Evolutionary conservation across 2,329 filamentous ascomycete genomes (phyloP).

Genomic region (Fusarium sp.): DNA sequence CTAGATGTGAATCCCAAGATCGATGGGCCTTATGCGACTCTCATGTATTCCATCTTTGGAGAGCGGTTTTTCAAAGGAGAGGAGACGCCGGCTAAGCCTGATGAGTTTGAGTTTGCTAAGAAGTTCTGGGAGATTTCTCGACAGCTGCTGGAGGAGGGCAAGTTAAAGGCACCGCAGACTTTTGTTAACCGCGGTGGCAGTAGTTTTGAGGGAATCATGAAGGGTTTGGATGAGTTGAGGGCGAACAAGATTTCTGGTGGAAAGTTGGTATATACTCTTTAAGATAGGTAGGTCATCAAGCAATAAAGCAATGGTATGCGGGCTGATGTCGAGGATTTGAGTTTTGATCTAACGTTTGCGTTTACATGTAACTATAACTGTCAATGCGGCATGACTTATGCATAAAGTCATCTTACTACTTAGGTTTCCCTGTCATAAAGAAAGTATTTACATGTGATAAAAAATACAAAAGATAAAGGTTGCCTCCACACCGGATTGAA

Average conservation of each 20-base stretch:
- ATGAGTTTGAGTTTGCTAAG: slow-evolving; percentile 20
- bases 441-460: neutral
- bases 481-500: slow-evolving; percentile 40
- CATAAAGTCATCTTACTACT: no score
- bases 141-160: slow-evolving; percentile 1
- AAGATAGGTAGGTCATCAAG: no score
- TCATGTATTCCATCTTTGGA: slow-evolving; percentile 28
- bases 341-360: no score
- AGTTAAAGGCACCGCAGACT: slow-evolving; percentile 1
- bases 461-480: neutral
- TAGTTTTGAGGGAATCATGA: slow-evolving; percentile 6
- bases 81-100: slow-evolving; percentile 6
- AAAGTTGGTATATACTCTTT: slow-evolving; percentile 23
- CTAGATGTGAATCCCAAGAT: slow-evolving; percentile 13
- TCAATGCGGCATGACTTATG: no score
- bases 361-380: no score
- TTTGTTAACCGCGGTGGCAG: neutral
- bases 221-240: slow-evolving; percentile 18
- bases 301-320: no score
- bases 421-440: no score
- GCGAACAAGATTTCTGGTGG: slow-evolving; percentile 10
- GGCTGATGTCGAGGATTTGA: no score
- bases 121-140: slow-evolving; percentile 17
- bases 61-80: slow-evolving; percentile 10
- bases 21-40: slow-evolving; percentile 10